Percentiles rank a stretch among this genome's conserved stretches.
Conservation (phyloP, 2,329 filamentous ascomycete genomes). For the Exserohilum rostratum region DNA sequence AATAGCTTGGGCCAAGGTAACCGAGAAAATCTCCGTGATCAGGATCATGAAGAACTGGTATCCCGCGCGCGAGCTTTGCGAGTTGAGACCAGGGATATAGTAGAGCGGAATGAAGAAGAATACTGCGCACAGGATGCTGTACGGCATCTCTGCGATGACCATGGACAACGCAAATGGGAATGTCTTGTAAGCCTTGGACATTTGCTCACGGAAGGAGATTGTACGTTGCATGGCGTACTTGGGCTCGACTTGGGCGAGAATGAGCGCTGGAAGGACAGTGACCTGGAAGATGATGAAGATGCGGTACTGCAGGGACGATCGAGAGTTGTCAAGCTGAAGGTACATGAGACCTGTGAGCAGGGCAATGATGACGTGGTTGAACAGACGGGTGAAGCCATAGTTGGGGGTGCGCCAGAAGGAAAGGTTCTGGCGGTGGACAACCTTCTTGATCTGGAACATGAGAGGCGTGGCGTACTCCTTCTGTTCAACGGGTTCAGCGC, state of each 20-base stretch:
- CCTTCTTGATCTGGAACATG: slow-evolving; percentile 77
- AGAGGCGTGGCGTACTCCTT: slow-evolving; percentile 84
- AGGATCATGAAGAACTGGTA: slow-evolving; percentile 88
- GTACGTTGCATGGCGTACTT: slow-evolving; percentile 81
- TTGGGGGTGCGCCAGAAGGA: slow-evolving; percentile 86
- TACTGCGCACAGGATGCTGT: slow-evolving; percentile 79
- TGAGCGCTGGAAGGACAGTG: slow-evolving; percentile 80
- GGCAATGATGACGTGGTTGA: slow-evolving; percentile 81
- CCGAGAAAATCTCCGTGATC: slow-evolving; percentile 82
- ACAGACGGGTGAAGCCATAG: slow-evolving; percentile 86
- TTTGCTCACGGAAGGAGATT: slow-evolving; percentile 85
- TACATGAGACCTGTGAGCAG: slow-evolving; percentile 80
- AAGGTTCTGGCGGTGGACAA: slow-evolving; percentile 74
- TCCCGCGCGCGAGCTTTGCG: slow-evolving; percentile 69
- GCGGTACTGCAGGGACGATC: slow-evolving; percentile 79
- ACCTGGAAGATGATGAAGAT: slow-evolving; percentile 92
- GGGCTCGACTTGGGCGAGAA: slow-evolving; percentile 82
- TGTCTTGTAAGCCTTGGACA: slow-evolving; percentile 83
- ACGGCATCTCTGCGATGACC: slow-evolving; percentile 84
- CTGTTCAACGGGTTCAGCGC: slow-evolving; percentile 58
- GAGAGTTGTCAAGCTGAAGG: slow-evolving; percentile 76
- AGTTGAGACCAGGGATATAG: slow-evolving; percentile 78
- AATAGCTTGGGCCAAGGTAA: slow-evolving; percentile 75
- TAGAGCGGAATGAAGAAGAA: slow-evolving; percentile 83
- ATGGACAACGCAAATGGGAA: slow-evolving; percentile 79